Evolutionary conservation across 176 grass and related monocot species (phyloP).

Genomic region (Cymbopogon citratus): DNA sequence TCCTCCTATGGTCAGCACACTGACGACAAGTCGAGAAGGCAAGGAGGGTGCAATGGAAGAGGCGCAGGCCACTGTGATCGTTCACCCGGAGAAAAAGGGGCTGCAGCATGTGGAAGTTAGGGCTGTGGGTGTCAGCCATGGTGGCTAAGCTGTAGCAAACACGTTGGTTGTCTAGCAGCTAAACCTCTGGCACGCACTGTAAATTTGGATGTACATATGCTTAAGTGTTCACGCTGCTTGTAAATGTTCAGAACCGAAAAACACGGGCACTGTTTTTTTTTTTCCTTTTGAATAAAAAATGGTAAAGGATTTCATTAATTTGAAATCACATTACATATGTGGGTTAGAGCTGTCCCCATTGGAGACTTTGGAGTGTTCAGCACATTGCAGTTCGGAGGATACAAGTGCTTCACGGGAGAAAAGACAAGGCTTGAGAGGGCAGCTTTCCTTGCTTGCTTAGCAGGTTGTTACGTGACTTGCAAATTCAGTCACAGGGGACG

Average conservation of each 20-base stretch:
- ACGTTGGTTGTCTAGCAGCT: not conserved
- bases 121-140: slow-evolving; percentile 52
- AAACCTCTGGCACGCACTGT: not conserved
- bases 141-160: not conserved
- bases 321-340: not conserved
- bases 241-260: not conserved
- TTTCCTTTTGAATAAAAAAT: not conserved
- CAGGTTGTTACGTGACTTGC: not conserved
- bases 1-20: slow-evolving; percentile 40
- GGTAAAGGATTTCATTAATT: not conserved
- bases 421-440: not conserved
- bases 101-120: slow-evolving; percentile 56
- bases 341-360: not conserved
- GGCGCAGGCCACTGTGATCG: slow-evolving; percentile 39
- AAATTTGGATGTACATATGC: slow-evolving; percentile 6
- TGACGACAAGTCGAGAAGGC: slow-evolving; percentile 37
- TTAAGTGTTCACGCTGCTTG: slow-evolving; percentile 3
- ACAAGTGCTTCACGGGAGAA: not conserved
- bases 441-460: not conserved
- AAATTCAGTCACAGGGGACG: not conserved
- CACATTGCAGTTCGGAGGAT: no score
- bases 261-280: not conserved
- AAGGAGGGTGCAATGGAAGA: slow-evolving; percentile 32
- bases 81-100: slow-evolving; percentile 45
- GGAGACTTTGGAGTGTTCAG: not conserved